These are phyloP conservation scores for Raddia guianensis DNA, from an alignment of 176 grass and related monocot species.

Conservation along the genomic window DNA sequence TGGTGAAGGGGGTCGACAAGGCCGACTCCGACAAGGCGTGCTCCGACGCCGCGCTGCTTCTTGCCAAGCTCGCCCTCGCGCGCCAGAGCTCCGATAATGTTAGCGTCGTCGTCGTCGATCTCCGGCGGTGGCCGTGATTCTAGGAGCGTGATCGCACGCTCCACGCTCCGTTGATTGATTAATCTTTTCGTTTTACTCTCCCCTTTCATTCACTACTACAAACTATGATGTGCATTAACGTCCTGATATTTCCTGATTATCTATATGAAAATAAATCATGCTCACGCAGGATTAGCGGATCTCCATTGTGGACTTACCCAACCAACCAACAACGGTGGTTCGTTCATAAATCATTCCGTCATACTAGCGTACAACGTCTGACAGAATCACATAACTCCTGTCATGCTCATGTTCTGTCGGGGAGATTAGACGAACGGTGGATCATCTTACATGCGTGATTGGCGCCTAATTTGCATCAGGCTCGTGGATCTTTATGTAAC, in stretches of 20 bases:
- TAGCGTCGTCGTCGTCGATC: slow-evolving; percentile 71
- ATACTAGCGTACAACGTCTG: too few relatives aligned
- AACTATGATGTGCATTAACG: background rate
- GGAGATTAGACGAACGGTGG: too few relatives aligned
- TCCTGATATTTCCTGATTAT: background rate
- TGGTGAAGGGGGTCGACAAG: slow-evolving; percentile 39
- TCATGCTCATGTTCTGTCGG: too few relatives aligned
- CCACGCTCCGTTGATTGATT: slow-evolving; percentile 16
- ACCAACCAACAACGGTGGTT: too few relatives aligned
- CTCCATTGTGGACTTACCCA: too few relatives aligned
- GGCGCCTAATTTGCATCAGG: too few relatives aligned
- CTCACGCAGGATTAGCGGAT: background rate
- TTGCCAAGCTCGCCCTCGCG: slow-evolving; percentile 65
- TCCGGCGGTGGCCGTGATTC: slow-evolving; percentile 42
- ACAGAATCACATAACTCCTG: too few relatives aligned
- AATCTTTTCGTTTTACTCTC: background rate
- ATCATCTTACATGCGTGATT: too few relatives aligned
- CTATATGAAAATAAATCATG: background rate
- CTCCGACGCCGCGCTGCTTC: slow-evolving; percentile 55
- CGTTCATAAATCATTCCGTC: too few relatives aligned
- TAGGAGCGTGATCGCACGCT: slow-evolving; percentile 12
- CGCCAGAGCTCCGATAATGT: slow-evolving; percentile 62
- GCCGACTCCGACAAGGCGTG: slow-evolving; percentile 43
- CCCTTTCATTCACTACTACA: background rate
- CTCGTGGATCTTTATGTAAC: background rate